phyloP scores from a whole-genome alignment of 345 rosid genomes.

The Pistacia vera region DNA sequence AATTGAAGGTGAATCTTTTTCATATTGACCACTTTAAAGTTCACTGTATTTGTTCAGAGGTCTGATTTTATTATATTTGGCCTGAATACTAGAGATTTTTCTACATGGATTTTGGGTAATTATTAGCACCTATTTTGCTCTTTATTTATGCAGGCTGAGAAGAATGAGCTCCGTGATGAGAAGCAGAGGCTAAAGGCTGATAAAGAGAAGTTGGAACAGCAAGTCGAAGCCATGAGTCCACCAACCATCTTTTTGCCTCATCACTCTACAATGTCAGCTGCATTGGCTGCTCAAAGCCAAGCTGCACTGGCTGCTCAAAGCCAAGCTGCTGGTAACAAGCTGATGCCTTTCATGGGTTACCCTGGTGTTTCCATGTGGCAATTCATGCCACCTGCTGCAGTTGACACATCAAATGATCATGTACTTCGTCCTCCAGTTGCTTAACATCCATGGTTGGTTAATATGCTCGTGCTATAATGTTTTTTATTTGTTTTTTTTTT shows the following conservation, averaged over 20 bases:
- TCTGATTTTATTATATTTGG: neutral
- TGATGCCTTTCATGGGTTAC: constrained; percentile 25
- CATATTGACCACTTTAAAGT: neutral
- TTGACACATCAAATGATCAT: constrained; percentile 26
- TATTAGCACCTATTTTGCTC: constrained; percentile 1
- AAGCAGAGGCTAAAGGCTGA: constrained; percentile 43
- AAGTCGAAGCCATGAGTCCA: constrained; percentile 17
- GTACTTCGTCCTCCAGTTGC: constrained; percentile 26
- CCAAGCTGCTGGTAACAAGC: constrained; percentile 25
- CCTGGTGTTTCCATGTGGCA: constrained; percentile 31
- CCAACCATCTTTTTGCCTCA: constrained; percentile 21
- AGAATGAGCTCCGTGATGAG: constrained; percentile 59
- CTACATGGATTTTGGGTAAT: neutral
- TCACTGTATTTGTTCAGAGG: neutral
- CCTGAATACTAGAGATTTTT: neutral
- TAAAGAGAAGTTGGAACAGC: constrained; percentile 27
- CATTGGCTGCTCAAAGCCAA: constrained; percentile 15
- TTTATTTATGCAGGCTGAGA: constrained; percentile 41
- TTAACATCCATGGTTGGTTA: constrained; percentile 17
- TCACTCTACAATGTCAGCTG: constrained; percentile 8
- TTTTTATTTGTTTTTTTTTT: neutral
- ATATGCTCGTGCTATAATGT: constrained; percentile 6
- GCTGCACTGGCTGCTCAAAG: constrained; percentile 18
- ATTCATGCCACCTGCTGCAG: constrained; percentile 31
- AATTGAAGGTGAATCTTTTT: constrained; percentile 32